phyloP scores from a whole-genome alignment of 2,329 filamentous ascomycete genomes.

The Byssochlamys sp. region DNA sequence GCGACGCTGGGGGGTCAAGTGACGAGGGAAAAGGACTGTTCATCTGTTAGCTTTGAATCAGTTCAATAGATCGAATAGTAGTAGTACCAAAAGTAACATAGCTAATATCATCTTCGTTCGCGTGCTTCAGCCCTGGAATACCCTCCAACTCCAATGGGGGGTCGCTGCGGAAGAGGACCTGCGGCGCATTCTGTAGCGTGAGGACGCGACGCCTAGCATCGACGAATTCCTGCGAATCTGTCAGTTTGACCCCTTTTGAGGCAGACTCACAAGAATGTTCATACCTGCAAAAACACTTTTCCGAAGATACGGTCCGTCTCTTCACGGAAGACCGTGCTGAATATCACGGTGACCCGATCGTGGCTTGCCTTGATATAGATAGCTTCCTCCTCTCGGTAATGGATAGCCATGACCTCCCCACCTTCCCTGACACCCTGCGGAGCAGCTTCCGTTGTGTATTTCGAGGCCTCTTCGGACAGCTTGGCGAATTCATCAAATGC shows the following conservation, averaged over 20 bases:
- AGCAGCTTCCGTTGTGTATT: slow-evolving; percentile 87
- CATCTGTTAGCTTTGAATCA: slow-evolving; percentile 7
- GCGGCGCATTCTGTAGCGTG: slow-evolving; percentile 93
- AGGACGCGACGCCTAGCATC: slow-evolving; percentile 70
- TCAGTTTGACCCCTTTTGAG: slow-evolving; percentile 1
- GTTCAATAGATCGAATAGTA: background rate
- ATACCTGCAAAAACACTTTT: slow-evolving; percentile 82
- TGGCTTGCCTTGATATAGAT: slow-evolving; percentile 98
- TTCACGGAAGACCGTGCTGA: slow-evolving; percentile 94
- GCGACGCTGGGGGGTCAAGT: slow-evolving; percentile 81
- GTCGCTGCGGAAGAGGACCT: slow-evolving; percentile 92
- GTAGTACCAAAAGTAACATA: slow-evolving; percentile 90
- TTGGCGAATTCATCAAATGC: slow-evolving; percentile 88
- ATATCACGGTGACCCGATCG: slow-evolving; percentile 96
- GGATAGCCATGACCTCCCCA: slow-evolving; percentile 86
- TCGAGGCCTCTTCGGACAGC: slow-evolving; percentile 76
- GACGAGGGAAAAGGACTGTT: slow-evolving; percentile 84
- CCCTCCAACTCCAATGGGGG: slow-evolving; percentile 83
- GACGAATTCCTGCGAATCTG: slow-evolving; percentile 66
- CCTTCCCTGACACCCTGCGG: slow-evolving; percentile 84
- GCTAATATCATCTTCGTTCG: slow-evolving; percentile 74
- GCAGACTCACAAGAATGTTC: background rate
- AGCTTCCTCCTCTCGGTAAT: slow-evolving; percentile 96
- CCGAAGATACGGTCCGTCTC: slow-evolving; percentile 96
- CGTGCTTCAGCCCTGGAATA: slow-evolving; percentile 69